A percentile compares a stretch with the other conserved stretches of the same genome.
Evolutionary conservation across 306 rosid species (phyloP).

Genomic region (Prunus salicina): DNA sequence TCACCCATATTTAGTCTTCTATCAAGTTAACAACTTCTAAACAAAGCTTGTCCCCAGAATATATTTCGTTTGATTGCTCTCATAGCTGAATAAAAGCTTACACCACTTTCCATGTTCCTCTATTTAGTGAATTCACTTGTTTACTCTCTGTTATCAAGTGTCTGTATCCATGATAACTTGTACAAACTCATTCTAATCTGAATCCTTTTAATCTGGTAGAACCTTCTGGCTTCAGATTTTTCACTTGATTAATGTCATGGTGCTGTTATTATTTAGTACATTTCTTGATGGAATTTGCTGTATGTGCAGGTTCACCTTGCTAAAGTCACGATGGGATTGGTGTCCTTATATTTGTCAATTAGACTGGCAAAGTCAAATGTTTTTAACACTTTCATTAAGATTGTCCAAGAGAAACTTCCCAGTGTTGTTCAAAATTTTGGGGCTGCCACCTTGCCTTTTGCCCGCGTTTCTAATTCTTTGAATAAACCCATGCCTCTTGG

Average conservation of each 20-base stretch:
- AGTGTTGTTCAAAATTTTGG: constrained; percentile 42
- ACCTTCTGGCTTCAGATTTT: neutral
- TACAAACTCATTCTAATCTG: neutral
- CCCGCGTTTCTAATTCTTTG: constrained; percentile 70
- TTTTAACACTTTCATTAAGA: constrained; percentile 36
- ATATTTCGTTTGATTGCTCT: too few species aligned
- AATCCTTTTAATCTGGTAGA: neutral
- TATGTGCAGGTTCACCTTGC: constrained; percentile 52
- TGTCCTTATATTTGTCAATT: constrained; percentile 50
- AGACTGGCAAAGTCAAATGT: constrained; percentile 35
- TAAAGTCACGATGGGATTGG: constrained; percentile 34
- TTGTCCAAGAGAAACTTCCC: constrained; percentile 39
- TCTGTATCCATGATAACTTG: neutral
- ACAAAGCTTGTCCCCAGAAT: too few species aligned
- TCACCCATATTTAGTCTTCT: too few species aligned
- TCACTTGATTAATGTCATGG: neutral
- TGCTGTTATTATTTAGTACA: neutral
- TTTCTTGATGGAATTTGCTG: constrained; percentile 15
- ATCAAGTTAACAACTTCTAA: too few species aligned
- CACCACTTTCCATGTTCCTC: neutral
- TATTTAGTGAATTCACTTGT: neutral
- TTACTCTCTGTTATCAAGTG: neutral
- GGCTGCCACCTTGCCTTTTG: constrained; percentile 63
- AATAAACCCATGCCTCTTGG: constrained; percentile 78
- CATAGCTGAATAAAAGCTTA: neutral